Evolutionary conservation across 2,329 filamentous ascomycete species (phyloP).

Genomic region (Trichoderma hamatum): DNA sequence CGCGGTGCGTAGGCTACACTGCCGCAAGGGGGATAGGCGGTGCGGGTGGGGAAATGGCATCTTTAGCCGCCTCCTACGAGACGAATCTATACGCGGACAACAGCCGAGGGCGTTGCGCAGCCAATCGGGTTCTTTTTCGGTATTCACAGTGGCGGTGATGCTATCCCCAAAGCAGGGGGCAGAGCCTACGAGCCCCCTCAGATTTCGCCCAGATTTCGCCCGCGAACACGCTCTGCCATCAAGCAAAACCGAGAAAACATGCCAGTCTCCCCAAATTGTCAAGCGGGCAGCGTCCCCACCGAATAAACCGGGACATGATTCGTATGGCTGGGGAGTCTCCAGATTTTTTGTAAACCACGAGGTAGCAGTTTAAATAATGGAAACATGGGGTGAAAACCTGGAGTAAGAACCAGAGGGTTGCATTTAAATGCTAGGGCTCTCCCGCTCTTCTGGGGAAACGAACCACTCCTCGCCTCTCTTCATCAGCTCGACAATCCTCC

Average conservation of each 20-base stretch:
- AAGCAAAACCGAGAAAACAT: neutral
- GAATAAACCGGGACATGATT: constrained; percentile 15
- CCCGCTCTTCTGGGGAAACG: neutral
- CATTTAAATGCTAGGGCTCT: constrained; percentile 24
- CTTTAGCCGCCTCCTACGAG: constrained; percentile 8
- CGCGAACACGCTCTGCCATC: neutral
- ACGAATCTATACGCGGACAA: neutral
- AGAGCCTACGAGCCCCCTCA: constrained; percentile 28
- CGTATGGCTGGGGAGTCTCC: constrained; percentile 11
- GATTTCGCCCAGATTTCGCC: constrained; percentile 4
- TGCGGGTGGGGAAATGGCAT: neutral
- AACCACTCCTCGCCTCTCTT: neutral
- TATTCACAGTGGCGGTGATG: neutral
- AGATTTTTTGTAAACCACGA: constrained; percentile 10
- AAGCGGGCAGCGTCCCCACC: constrained; percentile 5
- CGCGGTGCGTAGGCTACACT: constrained; percentile 7
- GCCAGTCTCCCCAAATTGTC: neutral
- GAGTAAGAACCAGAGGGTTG: constrained; percentile 23
- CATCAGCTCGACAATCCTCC: neutral
- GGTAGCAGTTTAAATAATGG: constrained; percentile 23
- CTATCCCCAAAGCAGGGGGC: constrained; percentile 21
- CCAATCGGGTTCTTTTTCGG: constrained; percentile 21
- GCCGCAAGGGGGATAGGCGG: neutral
- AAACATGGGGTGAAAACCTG: constrained; percentile 28
- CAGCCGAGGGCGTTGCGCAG: neutral